These are phyloP conservation scores for Curvularia spicifera DNA, from an alignment of 2,329 filamentous ascomycete genomes.

Conservation along the genomic window DNA sequence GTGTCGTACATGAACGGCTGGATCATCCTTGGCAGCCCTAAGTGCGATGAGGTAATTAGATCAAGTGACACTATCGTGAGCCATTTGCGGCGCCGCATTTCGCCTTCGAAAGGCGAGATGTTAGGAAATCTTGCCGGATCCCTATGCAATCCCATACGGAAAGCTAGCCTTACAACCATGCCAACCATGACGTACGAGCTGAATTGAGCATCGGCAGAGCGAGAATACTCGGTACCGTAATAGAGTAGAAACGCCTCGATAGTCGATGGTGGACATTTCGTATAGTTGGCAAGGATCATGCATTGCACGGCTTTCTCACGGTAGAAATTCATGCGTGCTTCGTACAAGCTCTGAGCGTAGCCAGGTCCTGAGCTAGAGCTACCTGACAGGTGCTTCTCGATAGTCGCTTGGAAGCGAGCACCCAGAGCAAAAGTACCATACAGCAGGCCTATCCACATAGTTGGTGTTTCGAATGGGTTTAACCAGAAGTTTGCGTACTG, in stretches of 20 bases:
- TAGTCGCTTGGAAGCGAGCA: constrained; percentile 32
- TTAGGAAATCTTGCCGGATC: constrained; percentile 47
- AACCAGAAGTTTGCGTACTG: constrained; percentile 55
- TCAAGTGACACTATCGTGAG: constrained; percentile 57
- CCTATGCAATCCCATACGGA: constrained; percentile 54
- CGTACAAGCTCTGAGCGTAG: constrained; percentile 20
- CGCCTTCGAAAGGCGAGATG: constrained; percentile 61
- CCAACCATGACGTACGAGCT: constrained; percentile 39
- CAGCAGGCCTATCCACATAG: constrained; percentile 55
- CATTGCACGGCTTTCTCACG: constrained; percentile 44
- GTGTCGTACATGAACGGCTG: constrained; percentile 50
- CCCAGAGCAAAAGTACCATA: constrained; percentile 50
- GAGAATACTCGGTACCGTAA: constrained; percentile 39
- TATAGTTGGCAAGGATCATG: constrained; percentile 43
- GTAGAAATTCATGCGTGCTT: constrained; percentile 38
- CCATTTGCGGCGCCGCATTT: constrained; percentile 68
- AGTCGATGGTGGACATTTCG: constrained; percentile 45
- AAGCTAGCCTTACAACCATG: constrained; percentile 42
- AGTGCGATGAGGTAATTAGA: constrained; percentile 47
- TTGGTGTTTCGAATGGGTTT: constrained; percentile 45
- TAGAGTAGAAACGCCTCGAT: constrained; percentile 42
- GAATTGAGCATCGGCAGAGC: constrained; percentile 39
- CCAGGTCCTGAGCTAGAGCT: constrained; percentile 7
- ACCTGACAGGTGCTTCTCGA: constrained; percentile 16
- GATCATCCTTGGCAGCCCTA: constrained; percentile 51